Percentiles rank a stretch among this genome's conserved stretches.
phyloP scores from a whole-genome alignment of 1,139 yeast genomes.

The Eremothecium sinecaudum region DNA sequence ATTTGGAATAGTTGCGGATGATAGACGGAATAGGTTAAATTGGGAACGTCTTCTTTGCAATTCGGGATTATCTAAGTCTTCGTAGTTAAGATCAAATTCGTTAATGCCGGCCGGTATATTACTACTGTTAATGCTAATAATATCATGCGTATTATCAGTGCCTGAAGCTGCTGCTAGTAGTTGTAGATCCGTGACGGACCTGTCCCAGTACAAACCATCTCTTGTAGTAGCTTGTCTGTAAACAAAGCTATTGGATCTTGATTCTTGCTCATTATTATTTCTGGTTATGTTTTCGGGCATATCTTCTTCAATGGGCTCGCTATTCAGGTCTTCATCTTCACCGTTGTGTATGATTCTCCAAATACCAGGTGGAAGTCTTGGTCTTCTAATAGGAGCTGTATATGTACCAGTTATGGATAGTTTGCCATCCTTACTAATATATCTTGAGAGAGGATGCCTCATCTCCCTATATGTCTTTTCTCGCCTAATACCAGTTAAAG shows the following conservation, averaged over 20 bases:
- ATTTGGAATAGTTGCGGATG: slow-evolving; percentile 1
- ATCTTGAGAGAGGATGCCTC: slow-evolving; percentile 29
- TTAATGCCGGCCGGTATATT: too few species aligned
- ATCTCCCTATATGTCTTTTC: slow-evolving; percentile 25
- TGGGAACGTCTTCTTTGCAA: slow-evolving; percentile 30
- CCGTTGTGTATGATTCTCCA: slow-evolving; percentile 25
- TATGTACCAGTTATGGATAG: slow-evolving; percentile 19
- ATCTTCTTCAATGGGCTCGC: slow-evolving; percentile 1
- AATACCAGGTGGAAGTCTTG: slow-evolving; percentile 29
- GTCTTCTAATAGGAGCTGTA: slow-evolving; percentile 21
- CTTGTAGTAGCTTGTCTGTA: slow-evolving; percentile 11
- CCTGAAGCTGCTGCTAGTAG: slow-evolving; percentile 2
- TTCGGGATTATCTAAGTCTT: slow-evolving; percentile 25
- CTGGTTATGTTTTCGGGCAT: slow-evolving; percentile 2
- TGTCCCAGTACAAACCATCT: slow-evolving; percentile 29
- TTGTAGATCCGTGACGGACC: slow-evolving; percentile 20
- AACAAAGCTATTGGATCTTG: not conserved
- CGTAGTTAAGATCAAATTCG: slow-evolving; percentile 24
- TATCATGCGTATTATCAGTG: not conserved
- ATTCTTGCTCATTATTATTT: not conserved
- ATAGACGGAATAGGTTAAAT: slow-evolving; percentile 15
- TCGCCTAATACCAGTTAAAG: slow-evolving; percentile 23
- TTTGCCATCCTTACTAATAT: slow-evolving; percentile 27
- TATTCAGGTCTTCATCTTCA: slow-evolving; percentile 3
- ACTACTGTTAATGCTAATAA: slow-evolving; percentile 8